Evolutionary conservation across 1,284 basidiomycete species (phyloP), one percentile per base, ranked within the genome.

Genomic region (Cryptococcus sp.): DNA sequence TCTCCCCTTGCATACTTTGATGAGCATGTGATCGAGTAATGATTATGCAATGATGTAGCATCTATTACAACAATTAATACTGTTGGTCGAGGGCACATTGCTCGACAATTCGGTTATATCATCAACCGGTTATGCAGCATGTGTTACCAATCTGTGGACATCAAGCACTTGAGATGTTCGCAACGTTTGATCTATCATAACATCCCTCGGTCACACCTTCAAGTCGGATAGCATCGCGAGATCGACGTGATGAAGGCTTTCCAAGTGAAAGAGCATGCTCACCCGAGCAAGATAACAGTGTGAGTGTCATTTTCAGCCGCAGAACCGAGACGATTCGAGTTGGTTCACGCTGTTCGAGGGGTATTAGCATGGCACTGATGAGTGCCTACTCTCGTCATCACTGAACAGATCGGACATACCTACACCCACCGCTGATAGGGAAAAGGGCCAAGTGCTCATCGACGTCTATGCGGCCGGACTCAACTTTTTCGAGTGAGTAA

Each of bases 221-320:
- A 35, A 35, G 30, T 13, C 30, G 10, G 13, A 10, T 10, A 35
- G 8, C 30, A 35, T 35, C 30, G 30, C 5, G 30, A 35, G 8
- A 35, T 35, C 30, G 8, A 35, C 3, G 30, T n/a, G n/a, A 94
- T 94, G 92, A 86, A 87, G 57, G 92, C 85, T 25, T 90, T 91
- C 73, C 83, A 89, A 47, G 81, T 94, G 51, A 83, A 83, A 19
- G 81, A 90, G 67, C 84, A 88, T 59, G 83, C 82, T 22, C 90
- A 93, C 73, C 90, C 88, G 1, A 86, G 86, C 42, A 82, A 87
- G 67, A 85, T 92, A 54, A 56, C 80, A 2, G 77, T 90, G 78
- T 79, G 45, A 62, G 77, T 65, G 17, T 19, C 54, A n/a, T n/a
- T n/a, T n/a, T n/a, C n/a, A n/a, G n/a, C n/a, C n/a, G n/a, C n/a